Base-by-base conservation (phyloP, 2,329 filamentous ascomycete species). In the Colletotrichum liriopes region DNA sequence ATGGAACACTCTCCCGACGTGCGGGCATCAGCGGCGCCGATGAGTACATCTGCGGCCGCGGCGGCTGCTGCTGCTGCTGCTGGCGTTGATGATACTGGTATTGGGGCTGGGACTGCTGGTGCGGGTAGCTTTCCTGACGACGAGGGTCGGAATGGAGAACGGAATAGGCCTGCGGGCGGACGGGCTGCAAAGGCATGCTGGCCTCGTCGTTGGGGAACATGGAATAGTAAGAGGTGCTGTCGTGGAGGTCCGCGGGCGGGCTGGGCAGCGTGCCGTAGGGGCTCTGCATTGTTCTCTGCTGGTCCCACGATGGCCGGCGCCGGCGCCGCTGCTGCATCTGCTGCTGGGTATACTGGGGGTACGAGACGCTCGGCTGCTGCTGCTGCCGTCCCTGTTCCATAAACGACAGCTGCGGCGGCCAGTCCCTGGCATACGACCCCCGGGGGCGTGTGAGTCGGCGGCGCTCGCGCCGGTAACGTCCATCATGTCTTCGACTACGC, bases 231-330 rank as follows among this genome's bases (percentile, higher is more conserved):
- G 47, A 52, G 26, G 18, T 23, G 16, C 16, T 16, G 12, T 29
- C 23, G n/a, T 26, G 39, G 20, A 43, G 32, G n/a, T 67, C 64
- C n/a, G 55, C 64, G 20, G 64, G 49, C 20, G 64, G 56, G 29
- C 37, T 65, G 11, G 67, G 45, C 12, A 59, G 60, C 32, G 60
- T 51, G 49, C 32, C 23, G 6, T 63, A 39, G 23, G 47, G 29
- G 45, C 47, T 20, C 32, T 32, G 11, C 35, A 18, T 3, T 12
- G n/a, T 20, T 5, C 23, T 20, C 45, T 52, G 60, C 8, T 52
- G 35, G 9, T 63, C 9, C 45, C 60, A 63, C 5, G 60, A 63
- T 20, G 16, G 23, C 20, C 47, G 47, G 8, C 43, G 35, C 6
- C 35, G 60, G 5, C 26, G 47, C n/a, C 35, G 32, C n/a, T 51